These are phyloP conservation scores for Fusarium duplospermum DNA, from an alignment of 2,329 filamentous ascomycete genomes.

Conservation along the genomic window DNA sequence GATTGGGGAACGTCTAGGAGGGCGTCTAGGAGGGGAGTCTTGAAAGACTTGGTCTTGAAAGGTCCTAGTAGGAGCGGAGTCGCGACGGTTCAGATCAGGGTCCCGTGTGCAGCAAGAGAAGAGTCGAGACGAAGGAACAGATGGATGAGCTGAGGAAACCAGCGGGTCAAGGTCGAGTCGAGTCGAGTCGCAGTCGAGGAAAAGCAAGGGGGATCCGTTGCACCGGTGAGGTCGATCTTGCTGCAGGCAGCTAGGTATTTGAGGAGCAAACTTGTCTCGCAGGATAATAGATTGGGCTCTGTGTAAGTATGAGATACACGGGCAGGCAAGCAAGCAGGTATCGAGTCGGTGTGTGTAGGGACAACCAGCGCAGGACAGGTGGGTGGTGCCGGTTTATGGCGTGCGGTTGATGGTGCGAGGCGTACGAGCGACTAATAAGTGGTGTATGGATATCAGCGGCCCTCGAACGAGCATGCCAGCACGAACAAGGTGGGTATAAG, in stretches of 20 bases:
- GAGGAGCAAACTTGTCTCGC: constrained; percentile 12
- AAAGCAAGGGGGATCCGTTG: constrained; percentile 33
- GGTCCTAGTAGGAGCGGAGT: constrained; percentile 38
- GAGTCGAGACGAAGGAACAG: background rate
- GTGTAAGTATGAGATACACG: constrained; percentile 27
- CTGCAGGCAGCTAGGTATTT: constrained; percentile 27
- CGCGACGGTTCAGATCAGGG: constrained; percentile 19
- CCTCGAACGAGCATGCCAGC: constrained; percentile 24
- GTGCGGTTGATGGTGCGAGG: constrained; percentile 37
- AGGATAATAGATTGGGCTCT: constrained; percentile 16
- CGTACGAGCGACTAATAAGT: constrained; percentile 12
- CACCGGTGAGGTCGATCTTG: constrained; percentile 40
- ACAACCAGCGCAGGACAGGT: background rate
- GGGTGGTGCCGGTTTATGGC: constrained; percentile 43
- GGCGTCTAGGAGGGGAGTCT: constrained; percentile 25
- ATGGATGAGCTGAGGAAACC: constrained; percentile 18
- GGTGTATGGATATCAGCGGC: constrained; percentile 38
- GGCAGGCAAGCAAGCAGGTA: constrained; percentile 19
- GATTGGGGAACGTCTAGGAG: constrained; percentile 35
- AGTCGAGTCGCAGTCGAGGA: constrained; percentile 11
- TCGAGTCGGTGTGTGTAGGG: constrained; percentile 39
- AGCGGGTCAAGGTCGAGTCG: constrained; percentile 6
- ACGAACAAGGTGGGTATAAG: constrained; percentile 25
- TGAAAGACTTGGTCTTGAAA: constrained; percentile 33
- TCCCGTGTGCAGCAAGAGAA: constrained; percentile 11